A percentile compares a stretch with the other conserved stretches of the same genome.
phyloP scores from a whole-genome alignment of 495 filamentous ascomycete genomes.

The Oidiodendron maius region DNA sequence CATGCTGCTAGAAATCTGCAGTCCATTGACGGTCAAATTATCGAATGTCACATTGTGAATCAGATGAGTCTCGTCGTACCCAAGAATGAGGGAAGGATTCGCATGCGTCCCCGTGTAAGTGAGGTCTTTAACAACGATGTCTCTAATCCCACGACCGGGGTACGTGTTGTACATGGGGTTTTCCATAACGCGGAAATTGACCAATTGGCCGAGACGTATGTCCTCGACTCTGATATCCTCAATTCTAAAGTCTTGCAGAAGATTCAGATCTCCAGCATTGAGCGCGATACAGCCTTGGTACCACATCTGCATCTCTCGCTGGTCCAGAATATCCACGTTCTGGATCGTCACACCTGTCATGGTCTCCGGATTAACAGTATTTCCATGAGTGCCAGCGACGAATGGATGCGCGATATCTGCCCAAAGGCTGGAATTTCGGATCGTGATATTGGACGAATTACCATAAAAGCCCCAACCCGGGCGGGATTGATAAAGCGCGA shows the following conservation, averaged over 20 bases:
- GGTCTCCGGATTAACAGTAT: slow-evolving; percentile 9
- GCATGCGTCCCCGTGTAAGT: background rate
- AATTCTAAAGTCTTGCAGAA: slow-evolving; percentile 11
- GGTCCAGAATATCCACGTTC: slow-evolving; percentile 18
- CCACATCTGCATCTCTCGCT: slow-evolving; percentile 5
- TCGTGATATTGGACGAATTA: slow-evolving; percentile 7
- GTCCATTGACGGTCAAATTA: slow-evolving; percentile 3
- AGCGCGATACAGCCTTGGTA: slow-evolving; percentile 16
- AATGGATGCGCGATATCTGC: slow-evolving; percentile 16
- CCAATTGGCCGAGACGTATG: background rate
- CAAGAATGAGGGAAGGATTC: background rate
- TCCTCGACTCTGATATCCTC: slow-evolving; percentile 14
- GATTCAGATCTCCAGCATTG: slow-evolving; percentile 12
- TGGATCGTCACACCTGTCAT: slow-evolving; percentile 6
- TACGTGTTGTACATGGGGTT: slow-evolving; percentile 1
- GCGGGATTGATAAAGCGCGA: slow-evolving; percentile 6
- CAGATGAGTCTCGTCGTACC: background rate
- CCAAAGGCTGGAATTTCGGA: slow-evolving; percentile 3
- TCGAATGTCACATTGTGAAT: slow-evolving; percentile 4
- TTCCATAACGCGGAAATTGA: slow-evolving; percentile 6
- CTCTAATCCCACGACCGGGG: slow-evolving; percentile 1
- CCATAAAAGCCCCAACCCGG: slow-evolving; percentile 12
- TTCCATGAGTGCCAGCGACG: slow-evolving; percentile 18
- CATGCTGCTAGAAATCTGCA: slow-evolving; percentile 1
- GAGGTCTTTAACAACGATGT: slow-evolving; percentile 1